A percentile compares a stretch with the other conserved stretches of the same genome.
phyloP scores from a whole-genome alignment of 495 filamentous ascomycete species.

The Hypomontagnella monticulosa region DNA sequence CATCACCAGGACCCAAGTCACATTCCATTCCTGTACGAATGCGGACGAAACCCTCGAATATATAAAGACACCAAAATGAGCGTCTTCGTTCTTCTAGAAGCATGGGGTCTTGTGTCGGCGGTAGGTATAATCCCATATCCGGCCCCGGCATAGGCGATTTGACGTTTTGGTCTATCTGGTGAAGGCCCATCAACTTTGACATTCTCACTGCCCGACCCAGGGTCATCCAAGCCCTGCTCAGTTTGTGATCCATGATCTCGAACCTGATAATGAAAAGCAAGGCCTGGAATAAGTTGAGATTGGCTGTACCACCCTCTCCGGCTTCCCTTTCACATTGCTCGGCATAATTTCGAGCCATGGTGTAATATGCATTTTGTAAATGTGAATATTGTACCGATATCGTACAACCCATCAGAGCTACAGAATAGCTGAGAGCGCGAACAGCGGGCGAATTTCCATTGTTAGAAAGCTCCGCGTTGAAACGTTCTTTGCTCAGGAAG shows the following conservation, averaged over 20 bases:
- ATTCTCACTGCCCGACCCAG: constrained; percentile 6
- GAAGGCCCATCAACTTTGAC: constrained; percentile 11
- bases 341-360: constrained; percentile 7
- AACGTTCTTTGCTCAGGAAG: constrained; percentile 7
- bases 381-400: constrained; percentile 5
- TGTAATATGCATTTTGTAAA: constrained; percentile 12
- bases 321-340: constrained; percentile 13
- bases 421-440: constrained; percentile 6
- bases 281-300: constrained; percentile 7
- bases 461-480: constrained; percentile 5
- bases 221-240: constrained; percentile 9
- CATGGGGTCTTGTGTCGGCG: constrained; percentile 6
- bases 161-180: constrained; percentile 7
- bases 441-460: constrained; percentile 5
- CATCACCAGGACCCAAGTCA: constrained; percentile 6
- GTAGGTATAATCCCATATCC: constrained; percentile 5
- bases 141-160: neutral
- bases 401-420: constrained; percentile 7
- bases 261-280: constrained; percentile 8
- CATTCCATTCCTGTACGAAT: constrained; percentile 11
- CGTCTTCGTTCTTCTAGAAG: constrained; percentile 12
- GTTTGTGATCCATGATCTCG: constrained; percentile 12
- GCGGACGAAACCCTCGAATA: constrained; percentile 10
- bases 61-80: constrained; percentile 3
- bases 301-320: neutral